These are phyloP conservation scores for Tetragonia tetragonoides DNA, from an alignment of 148 eudicot species.

Conservation along the genomic window DNA sequence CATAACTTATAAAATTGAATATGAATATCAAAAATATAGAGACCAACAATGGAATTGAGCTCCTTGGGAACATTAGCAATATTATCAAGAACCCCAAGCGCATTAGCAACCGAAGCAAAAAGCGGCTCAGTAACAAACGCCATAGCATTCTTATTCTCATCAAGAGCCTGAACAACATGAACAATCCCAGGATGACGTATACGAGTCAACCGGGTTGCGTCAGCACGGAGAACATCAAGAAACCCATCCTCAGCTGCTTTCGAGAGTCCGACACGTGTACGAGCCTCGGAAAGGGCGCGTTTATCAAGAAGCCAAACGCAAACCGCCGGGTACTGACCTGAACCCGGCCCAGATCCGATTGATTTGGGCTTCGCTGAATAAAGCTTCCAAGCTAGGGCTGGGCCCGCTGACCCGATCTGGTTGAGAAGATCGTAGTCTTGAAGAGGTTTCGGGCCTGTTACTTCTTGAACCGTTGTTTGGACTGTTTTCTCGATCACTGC, in stretches of 20 bases:
- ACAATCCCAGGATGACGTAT: conserved; percentile 95
- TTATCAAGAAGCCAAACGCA: conserved; percentile 93
- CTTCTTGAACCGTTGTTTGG: conserved; percentile 88
- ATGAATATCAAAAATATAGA: background rate
- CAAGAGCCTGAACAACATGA: conserved; percentile 88
- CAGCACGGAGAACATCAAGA: conserved; percentile 63
- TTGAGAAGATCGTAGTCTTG: conserved; percentile 76
- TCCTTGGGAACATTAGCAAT: conserved; percentile 57
- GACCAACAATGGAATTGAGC: conserved; percentile 18
- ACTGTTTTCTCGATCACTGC: conserved; percentile 92
- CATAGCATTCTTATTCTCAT: conserved; percentile 94
- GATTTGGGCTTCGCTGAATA: conserved; percentile 74
- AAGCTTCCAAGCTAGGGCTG: conserved; percentile 80
- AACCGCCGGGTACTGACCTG: conserved; percentile 71
- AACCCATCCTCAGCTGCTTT: conserved; percentile 83
- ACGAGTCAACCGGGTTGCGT: conserved; percentile 73
- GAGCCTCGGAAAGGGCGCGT: conserved; percentile 53
- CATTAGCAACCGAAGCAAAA: conserved; percentile 82
- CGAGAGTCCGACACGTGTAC: conserved; percentile 59
- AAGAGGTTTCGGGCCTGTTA: conserved; percentile 82
- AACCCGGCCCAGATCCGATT: conserved; percentile 27
- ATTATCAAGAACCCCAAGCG: conserved; percentile 68
- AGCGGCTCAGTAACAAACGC: conserved; percentile 97
- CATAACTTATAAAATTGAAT: no score
- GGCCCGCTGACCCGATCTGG: conserved; percentile 97